A percentile compares a stretch with the other conserved stretches of the same genome.
Evolutionary conservation across 2,329 filamentous ascomycete genomes (phyloP).

Genomic region (Paraconiothyrium sp.): DNA sequence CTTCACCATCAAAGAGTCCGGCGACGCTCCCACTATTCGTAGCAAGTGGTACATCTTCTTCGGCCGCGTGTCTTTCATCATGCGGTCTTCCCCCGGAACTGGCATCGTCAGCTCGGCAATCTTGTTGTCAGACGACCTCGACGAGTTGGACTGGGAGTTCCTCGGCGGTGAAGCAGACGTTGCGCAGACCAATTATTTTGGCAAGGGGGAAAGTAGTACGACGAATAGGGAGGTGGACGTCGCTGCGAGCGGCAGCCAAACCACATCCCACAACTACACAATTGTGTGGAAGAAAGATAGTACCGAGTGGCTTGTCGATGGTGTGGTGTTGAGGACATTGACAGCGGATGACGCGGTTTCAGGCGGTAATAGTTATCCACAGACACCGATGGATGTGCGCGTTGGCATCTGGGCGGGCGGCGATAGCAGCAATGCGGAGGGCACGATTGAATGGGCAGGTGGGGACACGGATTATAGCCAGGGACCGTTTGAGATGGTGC

Average conservation of each 20-base stretch:
- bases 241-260: conserved; percentile 32
- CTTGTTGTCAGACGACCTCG: conserved; percentile 80
- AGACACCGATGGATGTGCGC: conserved; percentile 72
- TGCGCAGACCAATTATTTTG: conserved; percentile 74
- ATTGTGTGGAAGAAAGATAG: conserved; percentile 72
- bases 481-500: conserved; percentile 60
- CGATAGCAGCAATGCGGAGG: conserved; percentile 53
- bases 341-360: conserved; percentile 60
- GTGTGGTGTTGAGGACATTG: conserved; percentile 68
- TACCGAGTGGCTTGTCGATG: conserved; percentile 75
- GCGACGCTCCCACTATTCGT: conserved; percentile 69
- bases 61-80: conserved; percentile 76
- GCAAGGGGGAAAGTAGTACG: conserved; percentile 65
- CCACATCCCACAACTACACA: conserved; percentile 72
- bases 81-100: conserved; percentile 76
- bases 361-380: conserved; percentile 71
- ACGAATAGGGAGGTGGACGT: conserved; percentile 72
- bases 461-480: conserved; percentile 59
- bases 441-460: conserved; percentile 73
- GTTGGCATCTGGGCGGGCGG: conserved; percentile 59
- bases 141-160: conserved; percentile 87
- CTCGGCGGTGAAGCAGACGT: conserved; percentile 70
- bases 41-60: conserved; percentile 88
- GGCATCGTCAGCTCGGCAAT: conserved; percentile 84
- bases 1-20: conserved; percentile 57